These are phyloP conservation scores for Pseudocercospora macadamiae DNA, from an alignment of 2,329 filamentous ascomycete species.

Conservation along the genomic window DNA sequence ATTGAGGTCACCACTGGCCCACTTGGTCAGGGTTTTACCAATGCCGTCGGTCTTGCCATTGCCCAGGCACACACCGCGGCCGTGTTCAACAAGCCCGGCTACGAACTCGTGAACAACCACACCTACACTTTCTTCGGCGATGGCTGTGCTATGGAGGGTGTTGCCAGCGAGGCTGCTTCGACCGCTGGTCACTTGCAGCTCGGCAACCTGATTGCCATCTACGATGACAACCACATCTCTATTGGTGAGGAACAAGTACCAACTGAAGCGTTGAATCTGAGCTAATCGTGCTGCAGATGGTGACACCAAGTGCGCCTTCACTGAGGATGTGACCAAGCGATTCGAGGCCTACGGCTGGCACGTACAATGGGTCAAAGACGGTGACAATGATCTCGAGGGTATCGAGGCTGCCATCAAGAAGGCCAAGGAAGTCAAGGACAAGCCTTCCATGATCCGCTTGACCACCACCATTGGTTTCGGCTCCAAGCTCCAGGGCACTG, in stretches of 20 bases:
- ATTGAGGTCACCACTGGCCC: conserved; percentile 98
- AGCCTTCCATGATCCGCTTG: conserved; percentile 95
- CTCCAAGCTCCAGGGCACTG: conserved; percentile 88
- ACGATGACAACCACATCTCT: conserved; percentile 98
- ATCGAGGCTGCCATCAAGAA: conserved; percentile 88
- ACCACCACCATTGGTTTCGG: conserved; percentile 97
- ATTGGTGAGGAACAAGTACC: conserved; percentile 59
- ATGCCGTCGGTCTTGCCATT: conserved; percentile 96
- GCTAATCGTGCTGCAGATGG: conserved; percentile 63
- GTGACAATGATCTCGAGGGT: conserved; percentile 81
- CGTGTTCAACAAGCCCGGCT: conserved; percentile 95
- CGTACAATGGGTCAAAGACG: conserved; percentile 78
- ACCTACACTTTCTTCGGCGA: conserved; percentile 97
- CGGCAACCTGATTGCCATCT: conserved; percentile 95
- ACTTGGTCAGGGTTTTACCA: conserved; percentile 94
- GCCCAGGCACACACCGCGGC: conserved; percentile 90
- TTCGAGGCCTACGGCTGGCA: conserved; percentile 99
- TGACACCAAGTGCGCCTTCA: conserved; percentile 94
- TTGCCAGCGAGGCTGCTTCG: conserved; percentile 89
- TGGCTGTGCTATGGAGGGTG: conserved; percentile 97
- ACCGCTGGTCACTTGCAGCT: conserved; percentile 95
- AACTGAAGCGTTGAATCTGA: background rate
- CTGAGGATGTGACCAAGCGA: conserved; percentile 91
- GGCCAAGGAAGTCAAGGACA: conserved; percentile 86
- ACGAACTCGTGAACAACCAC: conserved; percentile 90